Evolutionary conservation across 2,329 filamentous ascomycete genomes (phyloP).

Genomic region (Hypoxylon sp.): DNA sequence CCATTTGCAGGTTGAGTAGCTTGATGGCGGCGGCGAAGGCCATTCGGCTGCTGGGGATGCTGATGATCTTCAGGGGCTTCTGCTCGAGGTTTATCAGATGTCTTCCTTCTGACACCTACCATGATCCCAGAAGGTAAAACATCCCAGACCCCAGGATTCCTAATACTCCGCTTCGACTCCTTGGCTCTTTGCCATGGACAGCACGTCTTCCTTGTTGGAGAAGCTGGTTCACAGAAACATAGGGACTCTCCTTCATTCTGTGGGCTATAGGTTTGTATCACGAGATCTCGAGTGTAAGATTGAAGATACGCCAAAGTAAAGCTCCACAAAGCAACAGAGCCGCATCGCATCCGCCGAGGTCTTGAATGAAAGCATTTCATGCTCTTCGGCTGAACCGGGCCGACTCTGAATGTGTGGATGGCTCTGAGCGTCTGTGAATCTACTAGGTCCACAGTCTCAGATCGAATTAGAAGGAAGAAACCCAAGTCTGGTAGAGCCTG

Average conservation of each 20-base stretch:
- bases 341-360: conserved; percentile 65
- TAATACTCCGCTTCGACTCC: conserved; percentile 65
- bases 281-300: conserved; percentile 69
- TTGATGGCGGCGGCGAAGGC: conserved; percentile 51
- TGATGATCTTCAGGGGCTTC: conserved; percentile 37
- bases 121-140: conserved; percentile 70
- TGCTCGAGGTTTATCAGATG: conserved; percentile 44
- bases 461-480: conserved; percentile 70
- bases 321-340: conserved; percentile 68
- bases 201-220: conserved; percentile 57
- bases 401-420: conserved; percentile 72
- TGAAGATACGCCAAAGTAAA: conserved; percentile 75
- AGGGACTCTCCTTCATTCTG: conserved; percentile 66
- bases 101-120: conserved; percentile 70
- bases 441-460: conserved; percentile 69
- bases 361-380: conserved; percentile 70
- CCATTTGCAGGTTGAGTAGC: conserved; percentile 39
- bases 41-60: conserved; percentile 39
- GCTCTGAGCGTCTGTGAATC: conserved; percentile 68
- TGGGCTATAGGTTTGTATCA: conserved; percentile 73
- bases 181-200: conserved; percentile 65
- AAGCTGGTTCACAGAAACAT: conserved; percentile 64
- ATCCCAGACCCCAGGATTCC: conserved; percentile 76
- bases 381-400: conserved; percentile 68
- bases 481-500: conserved; percentile 69